phyloP scores from a whole-genome alignment of 2,329 filamentous ascomycete genomes.

The Fusarium albosuccineum region DNA sequence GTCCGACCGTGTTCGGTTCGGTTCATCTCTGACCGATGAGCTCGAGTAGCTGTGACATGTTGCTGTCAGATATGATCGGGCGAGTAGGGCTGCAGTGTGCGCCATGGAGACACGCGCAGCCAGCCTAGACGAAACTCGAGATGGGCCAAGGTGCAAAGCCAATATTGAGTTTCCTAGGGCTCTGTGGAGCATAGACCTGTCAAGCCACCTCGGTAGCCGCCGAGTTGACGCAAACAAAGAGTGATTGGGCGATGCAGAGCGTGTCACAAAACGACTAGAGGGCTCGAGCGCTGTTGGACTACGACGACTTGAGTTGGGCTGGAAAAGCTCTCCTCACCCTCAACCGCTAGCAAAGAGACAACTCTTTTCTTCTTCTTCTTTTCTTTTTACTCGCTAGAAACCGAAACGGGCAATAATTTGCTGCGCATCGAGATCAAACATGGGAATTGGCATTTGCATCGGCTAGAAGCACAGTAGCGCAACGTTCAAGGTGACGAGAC shows the following conservation, averaged over 20 bases:
- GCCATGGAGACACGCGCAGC: background rate
- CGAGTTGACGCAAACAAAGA: background rate
- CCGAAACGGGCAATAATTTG: background rate
- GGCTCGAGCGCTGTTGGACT: too few species aligned
- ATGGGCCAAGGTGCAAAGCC: background rate
- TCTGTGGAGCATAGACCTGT: background rate
- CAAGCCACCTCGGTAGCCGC: conserved; percentile 10
- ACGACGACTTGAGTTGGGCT: too few species aligned
- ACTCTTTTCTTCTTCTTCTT: too few species aligned
- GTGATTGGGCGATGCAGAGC: background rate
- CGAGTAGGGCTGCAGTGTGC: background rate
- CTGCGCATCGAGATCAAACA: background rate
- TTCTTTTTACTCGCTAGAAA: too few species aligned
- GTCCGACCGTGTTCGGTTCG: too few species aligned
- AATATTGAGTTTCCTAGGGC: background rate
- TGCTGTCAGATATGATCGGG: background rate
- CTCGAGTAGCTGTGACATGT: background rate
- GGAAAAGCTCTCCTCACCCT: too few species aligned
- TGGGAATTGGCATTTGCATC: background rate
- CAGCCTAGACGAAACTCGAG: background rate
- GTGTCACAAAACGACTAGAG: too few species aligned
- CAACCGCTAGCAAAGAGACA: too few species aligned
- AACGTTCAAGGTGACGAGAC: background rate
- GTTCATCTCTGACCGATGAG: too few species aligned
- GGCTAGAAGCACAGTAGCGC: background rate